Evolutionary conservation across 176 grass and related monocot species (phyloP).

Genomic region (Ensete ventricosum): DNA sequence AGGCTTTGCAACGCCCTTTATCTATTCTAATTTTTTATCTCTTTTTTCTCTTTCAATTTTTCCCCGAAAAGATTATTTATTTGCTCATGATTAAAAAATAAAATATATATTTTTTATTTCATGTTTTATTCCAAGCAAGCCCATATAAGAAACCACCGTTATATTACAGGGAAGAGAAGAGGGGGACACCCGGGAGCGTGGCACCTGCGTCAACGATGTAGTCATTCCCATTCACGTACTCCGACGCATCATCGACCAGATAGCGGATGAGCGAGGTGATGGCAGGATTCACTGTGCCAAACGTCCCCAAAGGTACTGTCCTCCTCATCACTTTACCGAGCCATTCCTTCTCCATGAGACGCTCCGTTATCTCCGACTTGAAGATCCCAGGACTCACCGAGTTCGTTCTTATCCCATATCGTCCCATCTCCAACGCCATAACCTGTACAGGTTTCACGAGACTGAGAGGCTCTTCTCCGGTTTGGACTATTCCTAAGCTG

Average conservation of each 20-base stretch:
- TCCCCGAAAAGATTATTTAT: no score
- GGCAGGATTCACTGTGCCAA: constrained; percentile 58
- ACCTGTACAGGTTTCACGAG: constrained; percentile 20
- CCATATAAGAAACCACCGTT: background rate
- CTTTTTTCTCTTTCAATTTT: no score
- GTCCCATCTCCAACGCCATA: constrained; percentile 79
- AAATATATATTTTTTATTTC: background rate
- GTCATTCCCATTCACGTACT: constrained; percentile 70
- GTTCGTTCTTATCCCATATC: constrained; percentile 60
- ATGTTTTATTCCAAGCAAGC: background rate
- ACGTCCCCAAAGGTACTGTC: constrained; percentile 45
- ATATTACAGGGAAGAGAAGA: constrained; percentile 55
- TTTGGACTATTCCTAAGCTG: no score
- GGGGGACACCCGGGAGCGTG: constrained; percentile 53
- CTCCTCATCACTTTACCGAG: constrained; percentile 40
- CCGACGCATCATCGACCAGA: constrained; percentile 50
- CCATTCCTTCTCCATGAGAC: constrained; percentile 64
- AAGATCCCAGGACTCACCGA: constrained; percentile 60
- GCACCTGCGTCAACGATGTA: constrained; percentile 59
- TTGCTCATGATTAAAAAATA: no score
- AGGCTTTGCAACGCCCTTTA: no score
- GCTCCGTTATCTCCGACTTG: constrained; percentile 66
- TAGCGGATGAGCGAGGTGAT: constrained; percentile 56
- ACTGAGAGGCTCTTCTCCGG: no score
- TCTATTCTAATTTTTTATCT: no score